These are phyloP conservation scores for Dispira simplex DNA, from an alignment of 192 early-diverging fungal genomes.

Conservation along the genomic window DNA sequence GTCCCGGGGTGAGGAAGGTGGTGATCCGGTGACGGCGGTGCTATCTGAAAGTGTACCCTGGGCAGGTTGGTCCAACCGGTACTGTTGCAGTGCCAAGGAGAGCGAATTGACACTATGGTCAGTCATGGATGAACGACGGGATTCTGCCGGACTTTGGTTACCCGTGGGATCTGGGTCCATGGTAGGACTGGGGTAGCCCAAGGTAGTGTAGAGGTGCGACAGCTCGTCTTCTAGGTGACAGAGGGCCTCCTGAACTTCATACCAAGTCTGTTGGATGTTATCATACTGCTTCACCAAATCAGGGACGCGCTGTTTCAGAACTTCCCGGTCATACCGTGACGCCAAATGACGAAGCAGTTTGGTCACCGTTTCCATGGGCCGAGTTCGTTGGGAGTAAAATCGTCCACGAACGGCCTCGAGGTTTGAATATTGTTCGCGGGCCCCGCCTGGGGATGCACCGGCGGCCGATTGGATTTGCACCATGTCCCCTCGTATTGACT, in stretches of 20 bases:
- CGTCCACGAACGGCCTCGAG: slow-evolving; percentile 6
- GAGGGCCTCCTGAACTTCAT: slow-evolving; percentile 11
- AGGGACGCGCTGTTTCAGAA: slow-evolving; percentile 8
- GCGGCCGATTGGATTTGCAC: neutral
- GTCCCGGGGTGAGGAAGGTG: too few species aligned
- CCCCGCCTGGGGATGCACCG: neutral
- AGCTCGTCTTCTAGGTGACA: slow-evolving; percentile 10
- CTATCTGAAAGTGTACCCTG: too few species aligned
- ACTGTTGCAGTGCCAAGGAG: too few species aligned
- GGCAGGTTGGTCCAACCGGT: too few species aligned
- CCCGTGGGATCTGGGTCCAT: too few species aligned
- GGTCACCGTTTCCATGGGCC: slow-evolving; percentile 6
- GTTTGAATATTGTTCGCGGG: neutral
- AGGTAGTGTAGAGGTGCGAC: neutral
- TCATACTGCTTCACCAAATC: slow-evolving; percentile 6
- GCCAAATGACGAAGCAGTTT: slow-evolving; percentile 10
- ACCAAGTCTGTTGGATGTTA: slow-evolving; percentile 6
- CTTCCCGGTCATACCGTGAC: slow-evolving; percentile 6
- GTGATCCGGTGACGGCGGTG: too few species aligned
- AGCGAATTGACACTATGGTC: too few species aligned
- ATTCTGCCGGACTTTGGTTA: too few species aligned
- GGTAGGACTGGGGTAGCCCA: neutral
- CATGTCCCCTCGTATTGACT: slow-evolving; percentile 7
- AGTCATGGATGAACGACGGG: too few species aligned
- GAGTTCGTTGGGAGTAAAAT: slow-evolving; percentile 1